Percentiles rank a stretch among this genome's conserved stretches.
These are phyloP conservation scores for Phaeosphaeriaceae sp. DNA, from an alignment of 2,329 filamentous ascomycete species.

Conservation along the genomic window DNA sequence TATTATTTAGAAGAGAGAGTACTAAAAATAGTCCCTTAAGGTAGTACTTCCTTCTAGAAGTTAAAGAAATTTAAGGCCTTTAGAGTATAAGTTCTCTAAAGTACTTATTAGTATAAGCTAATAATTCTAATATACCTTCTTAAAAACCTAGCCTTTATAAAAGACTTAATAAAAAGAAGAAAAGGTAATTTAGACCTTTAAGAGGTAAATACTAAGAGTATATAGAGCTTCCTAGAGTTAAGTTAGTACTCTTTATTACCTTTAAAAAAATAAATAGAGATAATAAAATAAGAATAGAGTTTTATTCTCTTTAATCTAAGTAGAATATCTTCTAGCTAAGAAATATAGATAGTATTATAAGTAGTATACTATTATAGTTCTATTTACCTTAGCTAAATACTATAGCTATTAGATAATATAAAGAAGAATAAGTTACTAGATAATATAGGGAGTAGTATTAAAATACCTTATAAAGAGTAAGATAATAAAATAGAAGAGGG, in stretches of 20 bases:
- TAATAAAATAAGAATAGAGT: constrained; percentile 1
- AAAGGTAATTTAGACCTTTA: constrained; percentile 1
- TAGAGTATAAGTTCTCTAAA: not conserved
- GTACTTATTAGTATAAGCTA: not conserved
- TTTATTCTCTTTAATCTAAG: constrained; percentile 1
- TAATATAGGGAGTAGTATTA: not conserved
- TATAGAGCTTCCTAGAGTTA: not conserved
- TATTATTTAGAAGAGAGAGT: not conserved
- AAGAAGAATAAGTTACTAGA: not conserved
- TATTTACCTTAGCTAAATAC: not conserved
- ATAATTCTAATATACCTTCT: not conserved
- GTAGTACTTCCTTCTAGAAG: not conserved
- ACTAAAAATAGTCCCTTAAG: not conserved
- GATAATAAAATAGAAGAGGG: not conserved
- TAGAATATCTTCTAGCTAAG: not conserved
- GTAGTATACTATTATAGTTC: not conserved
- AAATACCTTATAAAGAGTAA: not conserved
- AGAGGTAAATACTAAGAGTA: not conserved
- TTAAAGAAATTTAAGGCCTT: not conserved
- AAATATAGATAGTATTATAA: not conserved
- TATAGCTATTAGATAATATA: not conserved
- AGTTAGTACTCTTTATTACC: not conserved
- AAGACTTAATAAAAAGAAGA: not conserved
- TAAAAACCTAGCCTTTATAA: not conserved
- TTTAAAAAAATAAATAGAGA: not conserved